phyloP scores from a whole-genome alignment of 176 grass and related monocot genomes.

The Paspalum notatum region DNA sequence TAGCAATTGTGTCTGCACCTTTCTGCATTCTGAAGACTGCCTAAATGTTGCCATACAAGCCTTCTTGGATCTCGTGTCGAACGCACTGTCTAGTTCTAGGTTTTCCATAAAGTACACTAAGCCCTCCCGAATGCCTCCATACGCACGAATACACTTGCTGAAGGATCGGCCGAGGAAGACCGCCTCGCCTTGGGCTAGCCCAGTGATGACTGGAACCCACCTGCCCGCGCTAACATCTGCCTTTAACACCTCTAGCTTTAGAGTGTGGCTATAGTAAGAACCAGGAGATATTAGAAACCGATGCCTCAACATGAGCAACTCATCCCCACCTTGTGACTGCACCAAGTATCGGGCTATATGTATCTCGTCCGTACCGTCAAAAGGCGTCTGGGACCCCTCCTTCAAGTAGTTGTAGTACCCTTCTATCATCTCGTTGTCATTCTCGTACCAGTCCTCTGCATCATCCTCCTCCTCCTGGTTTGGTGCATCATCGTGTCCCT shows the following conservation, averaged over 20 bases:
- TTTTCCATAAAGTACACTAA: not conserved
- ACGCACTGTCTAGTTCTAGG: not conserved
- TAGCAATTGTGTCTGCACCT: rapidly evolving
- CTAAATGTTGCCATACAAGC: no score
- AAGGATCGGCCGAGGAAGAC: not conserved
- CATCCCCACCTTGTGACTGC: not conserved
- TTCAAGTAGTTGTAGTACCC: not conserved
- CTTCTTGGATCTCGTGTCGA: not conserved
- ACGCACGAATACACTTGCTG: not conserved
- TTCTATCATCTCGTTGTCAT: no score
- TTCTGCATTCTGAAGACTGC: not conserved
- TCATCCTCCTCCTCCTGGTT: no score
- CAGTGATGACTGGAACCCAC: not conserved
- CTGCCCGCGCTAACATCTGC: not conserved
- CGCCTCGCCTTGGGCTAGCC: not conserved
- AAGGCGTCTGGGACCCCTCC: no score
- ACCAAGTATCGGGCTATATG: not conserved
- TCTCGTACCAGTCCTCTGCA: no score
- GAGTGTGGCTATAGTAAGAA: not conserved
- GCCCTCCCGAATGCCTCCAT: not conserved
- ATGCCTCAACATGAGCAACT: not conserved
- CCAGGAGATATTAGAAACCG: rapidly evolving
- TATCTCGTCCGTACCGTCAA: not conserved
- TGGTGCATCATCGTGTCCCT: no score
- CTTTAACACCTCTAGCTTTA: not conserved